A percentile compares a stretch with the other conserved stretches of the same genome.
Conservation (phyloP, 2,329 filamentous ascomycete genomes). For the Teratosphaeria destructans region DNA sequence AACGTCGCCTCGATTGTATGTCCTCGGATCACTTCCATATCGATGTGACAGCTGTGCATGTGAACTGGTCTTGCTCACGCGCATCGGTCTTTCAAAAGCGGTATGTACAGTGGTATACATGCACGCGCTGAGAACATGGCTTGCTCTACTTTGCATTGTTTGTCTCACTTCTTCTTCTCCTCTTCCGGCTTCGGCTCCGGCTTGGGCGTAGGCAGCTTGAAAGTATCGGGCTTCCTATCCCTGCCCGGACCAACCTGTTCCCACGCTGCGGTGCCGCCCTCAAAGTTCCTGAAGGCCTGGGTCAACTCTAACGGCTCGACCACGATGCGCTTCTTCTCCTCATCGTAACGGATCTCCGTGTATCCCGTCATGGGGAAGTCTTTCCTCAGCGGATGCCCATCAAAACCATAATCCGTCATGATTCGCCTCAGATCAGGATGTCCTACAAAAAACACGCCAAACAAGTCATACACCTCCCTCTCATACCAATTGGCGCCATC, state of each 20-base stretch:
- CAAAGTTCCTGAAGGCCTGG: conserved; percentile 97
- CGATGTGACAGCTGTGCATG: no score
- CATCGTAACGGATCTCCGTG: conserved; percentile 94
- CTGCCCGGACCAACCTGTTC: conserved; percentile 61
- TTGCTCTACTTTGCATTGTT: background rate
- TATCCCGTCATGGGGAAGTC: conserved; percentile 97
- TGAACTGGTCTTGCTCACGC: background rate
- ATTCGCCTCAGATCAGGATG: conserved; percentile 94
- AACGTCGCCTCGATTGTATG: no score
- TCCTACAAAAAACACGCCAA: conserved; percentile 90
- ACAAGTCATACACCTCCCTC: conserved; percentile 93
- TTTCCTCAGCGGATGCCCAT: conserved; percentile 93
- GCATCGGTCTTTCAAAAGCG: background rate
- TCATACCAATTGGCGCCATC: conserved; percentile 99
- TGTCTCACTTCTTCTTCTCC: conserved; percentile 66
- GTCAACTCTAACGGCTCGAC: conserved; percentile 96
- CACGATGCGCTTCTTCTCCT: conserved; percentile 99
- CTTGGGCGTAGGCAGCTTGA: conserved; percentile 92
- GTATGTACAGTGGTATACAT: background rate
- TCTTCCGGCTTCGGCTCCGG: conserved; percentile 86
- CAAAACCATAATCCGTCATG: conserved; percentile 99
- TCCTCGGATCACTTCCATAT: no score
- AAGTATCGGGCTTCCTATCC: conserved; percentile 70
- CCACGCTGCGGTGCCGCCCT: conserved; percentile 55
- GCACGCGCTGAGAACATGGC: background rate